Evolutionary conservation across 2,329 filamentous ascomycete species (phyloP), one percentile per base, ranked within the genome.

Genomic region (Pseudohalonectria lignicola): DNA sequence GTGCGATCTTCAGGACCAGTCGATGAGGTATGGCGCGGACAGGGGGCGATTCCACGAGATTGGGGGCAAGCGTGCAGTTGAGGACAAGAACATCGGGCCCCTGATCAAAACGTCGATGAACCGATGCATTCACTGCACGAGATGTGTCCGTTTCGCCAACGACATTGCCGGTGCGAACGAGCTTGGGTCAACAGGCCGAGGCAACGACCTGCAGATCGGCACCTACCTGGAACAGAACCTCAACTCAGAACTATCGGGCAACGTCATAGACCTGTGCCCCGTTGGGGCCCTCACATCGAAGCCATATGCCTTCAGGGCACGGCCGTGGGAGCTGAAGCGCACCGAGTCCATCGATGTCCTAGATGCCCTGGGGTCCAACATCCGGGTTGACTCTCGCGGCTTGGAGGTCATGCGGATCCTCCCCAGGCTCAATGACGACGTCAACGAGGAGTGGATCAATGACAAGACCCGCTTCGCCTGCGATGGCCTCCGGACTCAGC

Each of bases 51-150:
- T 98, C 69, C 92, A 98, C 67, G 92, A 98, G 64, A 66, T 93
- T 55, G 80, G 76, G 40, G 92, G 92, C 64, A 98, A 98, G 76
- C 85, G 92, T 69, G 92, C 87, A 19, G 88, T 95, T 29, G 92
- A 98, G 68, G 92, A 98, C 65, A 98, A 98, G 76, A 96, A 98
- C 63, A 95, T 98, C 54, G 92, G 92, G 26, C 92, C 92, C 39
- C 64, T 98, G 50, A 85, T 98, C 67, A 98, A 98, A 77, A 98
- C 92, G 4, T 98, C 92, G 36, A 98, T 98, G 92, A 98, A 98
- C 74, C 78, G 92, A 60, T 98, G 92, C 64, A 98, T 98, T 55
- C 92, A 98, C 71, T 98, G 92, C 73, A 98, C 92, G 46, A 80
- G 92, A 55, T 98, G 92, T 65, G 79, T 98, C 51, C 87, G 92